phyloP scores from a whole-genome alignment of 805 yeast species.

The Wickerhamiella parazyma region DNA sequence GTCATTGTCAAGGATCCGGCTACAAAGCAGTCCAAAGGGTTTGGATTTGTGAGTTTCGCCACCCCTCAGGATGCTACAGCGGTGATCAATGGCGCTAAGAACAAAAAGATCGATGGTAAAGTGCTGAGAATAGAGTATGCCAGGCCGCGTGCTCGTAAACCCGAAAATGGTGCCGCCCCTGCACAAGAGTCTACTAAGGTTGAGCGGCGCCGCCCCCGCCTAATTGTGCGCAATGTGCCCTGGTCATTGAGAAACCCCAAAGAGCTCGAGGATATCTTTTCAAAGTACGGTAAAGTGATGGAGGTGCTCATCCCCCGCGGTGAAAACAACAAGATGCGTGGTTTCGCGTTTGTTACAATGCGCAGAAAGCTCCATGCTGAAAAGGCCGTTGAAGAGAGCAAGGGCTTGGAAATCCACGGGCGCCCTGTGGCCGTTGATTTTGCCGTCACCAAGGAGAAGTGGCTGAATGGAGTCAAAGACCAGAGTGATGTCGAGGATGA shows the following conservation, averaged over 20 bases:
- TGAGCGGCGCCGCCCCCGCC: slow-evolving; percentile 73
- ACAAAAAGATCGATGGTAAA: slow-evolving; percentile 49
- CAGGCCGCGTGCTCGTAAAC: slow-evolving; percentile 70
- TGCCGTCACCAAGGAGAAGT: slow-evolving; percentile 76
- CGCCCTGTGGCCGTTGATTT: slow-evolving; percentile 89
- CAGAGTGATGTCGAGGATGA: slow-evolving; percentile 31
- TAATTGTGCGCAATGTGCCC: slow-evolving; percentile 84
- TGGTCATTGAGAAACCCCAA: slow-evolving; percentile 84
- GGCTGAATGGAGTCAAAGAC: slow-evolving; percentile 35
- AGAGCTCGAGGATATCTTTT: slow-evolving; percentile 53
- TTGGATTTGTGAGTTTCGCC: slow-evolving; percentile 88
- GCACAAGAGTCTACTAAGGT: slow-evolving; percentile 21
- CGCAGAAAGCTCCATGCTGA: slow-evolving; percentile 63
- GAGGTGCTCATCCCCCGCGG: slow-evolving; percentile 85
- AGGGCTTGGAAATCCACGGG: slow-evolving; percentile 70
- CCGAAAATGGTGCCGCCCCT: slow-evolving; percentile 16
- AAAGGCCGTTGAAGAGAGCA: slow-evolving; percentile 60
- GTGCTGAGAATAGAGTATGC: slow-evolving; percentile 73
- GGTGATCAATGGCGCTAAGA: slow-evolving; percentile 59
- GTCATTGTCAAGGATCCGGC: slow-evolving; percentile 71
- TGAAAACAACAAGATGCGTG: slow-evolving; percentile 77
- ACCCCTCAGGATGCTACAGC: slow-evolving; percentile 67
- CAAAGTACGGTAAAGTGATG: slow-evolving; percentile 69
- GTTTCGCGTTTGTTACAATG: slow-evolving; percentile 93
- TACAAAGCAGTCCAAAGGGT: slow-evolving; percentile 67